Conservation (phyloP, 2,329 filamentous ascomycete genomes). For the Calonectria pauciramosa region DNA sequence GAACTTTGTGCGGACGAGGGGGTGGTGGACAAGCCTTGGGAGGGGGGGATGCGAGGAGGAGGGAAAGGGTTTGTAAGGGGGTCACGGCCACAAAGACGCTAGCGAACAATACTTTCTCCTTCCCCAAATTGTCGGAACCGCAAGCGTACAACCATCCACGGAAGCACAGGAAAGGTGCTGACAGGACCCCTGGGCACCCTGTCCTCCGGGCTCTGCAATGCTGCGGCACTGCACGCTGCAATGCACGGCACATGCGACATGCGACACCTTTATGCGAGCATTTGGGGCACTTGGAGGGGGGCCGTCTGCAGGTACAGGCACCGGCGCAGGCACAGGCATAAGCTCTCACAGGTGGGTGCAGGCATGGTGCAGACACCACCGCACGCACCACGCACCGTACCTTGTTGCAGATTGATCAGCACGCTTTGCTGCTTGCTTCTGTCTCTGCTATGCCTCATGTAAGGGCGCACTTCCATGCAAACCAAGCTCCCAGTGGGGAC, state of each 20-base stretch:
- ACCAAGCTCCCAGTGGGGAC: neutral
- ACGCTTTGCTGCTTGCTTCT: neutral
- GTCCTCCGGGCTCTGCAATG: neutral
- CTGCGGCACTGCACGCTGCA: slow-evolving; percentile 11
- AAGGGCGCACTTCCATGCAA: neutral
- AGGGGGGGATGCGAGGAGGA: neutral
- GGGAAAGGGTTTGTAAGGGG: neutral
- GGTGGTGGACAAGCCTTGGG: no score
- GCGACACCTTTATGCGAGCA: slow-evolving; percentile 5
- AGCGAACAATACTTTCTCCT: neutral
- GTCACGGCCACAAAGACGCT: neutral
- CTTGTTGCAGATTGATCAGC: slow-evolving; percentile 9
- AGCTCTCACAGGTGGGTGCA: neutral
- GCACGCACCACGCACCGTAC: neutral
- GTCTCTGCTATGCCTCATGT: neutral
- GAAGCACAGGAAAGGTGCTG: neutral
- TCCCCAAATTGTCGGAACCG: neutral
- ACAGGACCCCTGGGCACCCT: neutral
- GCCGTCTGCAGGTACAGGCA: neutral
- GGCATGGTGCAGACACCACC: neutral
- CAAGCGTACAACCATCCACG: neutral
- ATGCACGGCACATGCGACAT: slow-evolving; percentile 9
- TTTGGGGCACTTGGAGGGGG: neutral
- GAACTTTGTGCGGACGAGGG: neutral
- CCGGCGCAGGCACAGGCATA: neutral